Base-by-base conservation (phyloP, 139 green algal species). In the Volvox africanus region DNA sequence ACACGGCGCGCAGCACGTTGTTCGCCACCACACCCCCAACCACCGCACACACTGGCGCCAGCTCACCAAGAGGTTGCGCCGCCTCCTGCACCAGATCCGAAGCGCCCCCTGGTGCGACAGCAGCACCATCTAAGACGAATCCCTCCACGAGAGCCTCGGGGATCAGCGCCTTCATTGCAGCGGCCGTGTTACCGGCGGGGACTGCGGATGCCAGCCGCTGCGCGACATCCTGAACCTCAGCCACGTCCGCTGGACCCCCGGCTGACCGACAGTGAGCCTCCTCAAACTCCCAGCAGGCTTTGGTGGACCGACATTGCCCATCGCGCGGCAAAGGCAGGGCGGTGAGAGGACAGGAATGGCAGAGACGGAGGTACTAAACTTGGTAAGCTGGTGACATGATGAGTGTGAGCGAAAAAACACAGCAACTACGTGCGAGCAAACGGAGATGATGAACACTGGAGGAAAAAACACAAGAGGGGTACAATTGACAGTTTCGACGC, bases 11-110 rank as follows among this genome's bases (percentile, higher is more conserved):
- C n/a, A 99, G 91, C 24, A 98, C 88, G 80, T 98, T 96, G 82
- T 99, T 98, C 3, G 95, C 96, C 32, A 99, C 88, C 32, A 98
- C 92, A 22, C 98, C 97, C 0, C 97, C 97, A 44, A 99, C 86
- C 17, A 99, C 88, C 11, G 98, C 95, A 71, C 93, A 95, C 33
- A 97, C 93, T 28, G 97, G 93, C 0, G 96, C 89, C 81, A 97
- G 92, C 82, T 97, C 86, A 0, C 96, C 30, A 33, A 80, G 26
- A 26, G 84, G 18, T 35, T 26, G 67, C 33, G 44, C 81, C 81
- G 21, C 44, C 44, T 20, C 85, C 1, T 44, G 61, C 82, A 62
- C 6, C 82, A 19, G 0, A 0, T 55, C 44, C 44, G 32, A 12
- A 35, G n/a, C 24, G 9, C 9, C 13, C 9, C 55, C 55, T 0